Percentiles rank a stretch among this genome's conserved stretches.
Conservation (phyloP, 2,329 filamentous ascomycete genomes). For the Coniochaeta sp. region DNA sequence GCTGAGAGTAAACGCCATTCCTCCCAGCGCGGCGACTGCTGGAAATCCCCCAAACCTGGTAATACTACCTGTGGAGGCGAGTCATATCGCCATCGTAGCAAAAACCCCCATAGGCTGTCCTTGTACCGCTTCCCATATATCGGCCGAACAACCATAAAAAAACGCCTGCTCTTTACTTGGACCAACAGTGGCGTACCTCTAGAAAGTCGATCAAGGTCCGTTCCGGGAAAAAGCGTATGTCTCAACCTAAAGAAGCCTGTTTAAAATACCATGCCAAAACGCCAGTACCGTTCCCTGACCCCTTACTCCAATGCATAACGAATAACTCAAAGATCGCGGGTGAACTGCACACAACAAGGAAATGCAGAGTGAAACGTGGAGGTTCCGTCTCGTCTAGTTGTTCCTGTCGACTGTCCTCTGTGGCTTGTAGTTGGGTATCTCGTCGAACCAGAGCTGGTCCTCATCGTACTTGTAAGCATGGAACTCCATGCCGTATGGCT, state of each 20-base stretch:
- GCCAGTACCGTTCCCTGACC: background rate
- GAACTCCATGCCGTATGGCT: conserved; percentile 96
- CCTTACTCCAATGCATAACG: background rate
- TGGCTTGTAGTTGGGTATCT: conserved; percentile 77
- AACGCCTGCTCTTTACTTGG: background rate
- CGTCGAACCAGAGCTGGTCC: conserved; percentile 69
- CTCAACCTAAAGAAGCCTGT: background rate
- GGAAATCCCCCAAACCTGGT: background rate
- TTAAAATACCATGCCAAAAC: background rate
- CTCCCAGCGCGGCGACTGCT: too few relatives aligned
- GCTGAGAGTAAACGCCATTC: background rate
- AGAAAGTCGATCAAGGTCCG: background rate
- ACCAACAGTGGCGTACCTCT: background rate
- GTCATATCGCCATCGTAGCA: background rate
- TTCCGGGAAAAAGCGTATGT: background rate
- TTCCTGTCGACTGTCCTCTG: conserved; percentile 44
- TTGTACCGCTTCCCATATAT: background rate
- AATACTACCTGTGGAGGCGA: background rate
- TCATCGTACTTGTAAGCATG: conserved; percentile 91
- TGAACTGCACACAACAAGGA: background rate
- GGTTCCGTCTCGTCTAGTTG: conserved; percentile 10
- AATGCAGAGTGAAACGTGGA: background rate
- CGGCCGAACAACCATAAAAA: background rate
- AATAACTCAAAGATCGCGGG: background rate
- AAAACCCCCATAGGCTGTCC: background rate